Evolutionary conservation across 768 basidiomycete species (phyloP).

Genomic region (Macrocybe gigantea): DNA sequence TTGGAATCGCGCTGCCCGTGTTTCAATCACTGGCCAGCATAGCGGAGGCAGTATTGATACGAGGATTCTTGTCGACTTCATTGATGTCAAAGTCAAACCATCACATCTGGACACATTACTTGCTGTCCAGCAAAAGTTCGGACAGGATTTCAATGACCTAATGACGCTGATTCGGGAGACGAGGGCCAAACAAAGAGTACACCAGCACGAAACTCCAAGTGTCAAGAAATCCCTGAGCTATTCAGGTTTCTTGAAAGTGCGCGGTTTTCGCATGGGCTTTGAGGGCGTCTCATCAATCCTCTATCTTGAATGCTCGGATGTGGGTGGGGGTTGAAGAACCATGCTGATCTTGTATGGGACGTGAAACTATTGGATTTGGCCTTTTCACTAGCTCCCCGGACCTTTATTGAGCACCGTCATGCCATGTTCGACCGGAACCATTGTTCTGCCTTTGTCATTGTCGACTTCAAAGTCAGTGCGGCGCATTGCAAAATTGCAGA

Average conservation of each 20-base stretch:
- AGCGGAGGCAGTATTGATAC: conserved; percentile 45
- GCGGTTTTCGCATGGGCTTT: conserved; percentile 76
- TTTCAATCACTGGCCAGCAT: conserved; percentile 56
- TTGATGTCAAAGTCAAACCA: conserved; percentile 72
- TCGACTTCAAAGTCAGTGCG: conserved; percentile 57
- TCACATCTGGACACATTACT: conserved; percentile 81
- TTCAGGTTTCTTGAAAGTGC: conserved; percentile 56
- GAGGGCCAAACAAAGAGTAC: conserved; percentile 22
- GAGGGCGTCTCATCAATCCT: conserved; percentile 70
- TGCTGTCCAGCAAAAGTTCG: conserved; percentile 83
- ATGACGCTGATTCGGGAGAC: conserved; percentile 61
- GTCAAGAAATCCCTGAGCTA: conserved; percentile 26
- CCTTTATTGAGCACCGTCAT: conserved; percentile 25
- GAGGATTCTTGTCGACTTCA: conserved; percentile 58
- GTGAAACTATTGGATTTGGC: conserved; percentile 69
- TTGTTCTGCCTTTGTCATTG: conserved; percentile 75
- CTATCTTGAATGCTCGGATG: conserved; percentile 70
- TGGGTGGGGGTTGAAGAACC: conserved; percentile 57
- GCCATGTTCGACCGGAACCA: conserved; percentile 51
- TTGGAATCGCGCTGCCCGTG: conserved; percentile 64
- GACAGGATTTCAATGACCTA: conserved; percentile 82
- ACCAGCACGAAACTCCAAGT: conserved; percentile 13
- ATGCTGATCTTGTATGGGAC: conserved; percentile 52
- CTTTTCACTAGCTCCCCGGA: conserved; percentile 73
- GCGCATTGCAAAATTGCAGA: conserved; percentile 15